phyloP scores from a whole-genome alignment of 768 basidiomycete species.

The Dictyophora rubrovolvata region DNA sequence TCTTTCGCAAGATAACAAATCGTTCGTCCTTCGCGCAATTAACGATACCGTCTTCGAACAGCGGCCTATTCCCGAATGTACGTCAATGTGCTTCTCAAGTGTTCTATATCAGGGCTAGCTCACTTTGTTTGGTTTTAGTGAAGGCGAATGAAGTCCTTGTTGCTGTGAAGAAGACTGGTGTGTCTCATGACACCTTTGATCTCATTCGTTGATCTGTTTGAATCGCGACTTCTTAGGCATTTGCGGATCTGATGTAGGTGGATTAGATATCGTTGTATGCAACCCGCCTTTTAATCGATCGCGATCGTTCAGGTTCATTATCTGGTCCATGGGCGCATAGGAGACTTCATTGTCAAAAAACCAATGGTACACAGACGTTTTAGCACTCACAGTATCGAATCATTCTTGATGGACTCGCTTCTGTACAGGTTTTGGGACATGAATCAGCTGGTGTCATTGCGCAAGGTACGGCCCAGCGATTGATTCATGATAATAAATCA shows the following conservation, averaged over 20 bases:
- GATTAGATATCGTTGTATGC: constrained; percentile 6
- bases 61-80: constrained; percentile 65
- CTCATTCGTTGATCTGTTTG: constrained; percentile 1
- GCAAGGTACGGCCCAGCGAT: constrained; percentile 36
- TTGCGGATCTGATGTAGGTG: constrained; percentile 75
- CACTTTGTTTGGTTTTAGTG: constrained; percentile 29
- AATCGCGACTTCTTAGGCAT: constrained; percentile 44
- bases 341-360: constrained; percentile 65
- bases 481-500: background rate
- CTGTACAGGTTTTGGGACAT: constrained; percentile 74
- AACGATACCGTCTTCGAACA: constrained; percentile 63
- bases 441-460: constrained; percentile 77
- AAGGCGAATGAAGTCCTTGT: constrained; percentile 73
- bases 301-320: constrained; percentile 54
- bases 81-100: constrained; percentile 13
- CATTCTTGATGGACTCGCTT: background rate
- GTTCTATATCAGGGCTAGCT: constrained; percentile 9
- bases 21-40: constrained; percentile 66
- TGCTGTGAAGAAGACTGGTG: constrained; percentile 85
- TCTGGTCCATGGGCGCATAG: constrained; percentile 67
- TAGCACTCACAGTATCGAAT: background rate
- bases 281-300: constrained; percentile 7
- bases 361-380: constrained; percentile 51
- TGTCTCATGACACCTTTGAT: constrained; percentile 13
- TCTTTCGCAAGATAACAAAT: constrained; percentile 49